Percentiles rank a stretch among this genome's conserved stretches.
phyloP scores from a whole-genome alignment of 2,329 filamentous ascomycete species.

The Xylariaceae sp. region DNA sequence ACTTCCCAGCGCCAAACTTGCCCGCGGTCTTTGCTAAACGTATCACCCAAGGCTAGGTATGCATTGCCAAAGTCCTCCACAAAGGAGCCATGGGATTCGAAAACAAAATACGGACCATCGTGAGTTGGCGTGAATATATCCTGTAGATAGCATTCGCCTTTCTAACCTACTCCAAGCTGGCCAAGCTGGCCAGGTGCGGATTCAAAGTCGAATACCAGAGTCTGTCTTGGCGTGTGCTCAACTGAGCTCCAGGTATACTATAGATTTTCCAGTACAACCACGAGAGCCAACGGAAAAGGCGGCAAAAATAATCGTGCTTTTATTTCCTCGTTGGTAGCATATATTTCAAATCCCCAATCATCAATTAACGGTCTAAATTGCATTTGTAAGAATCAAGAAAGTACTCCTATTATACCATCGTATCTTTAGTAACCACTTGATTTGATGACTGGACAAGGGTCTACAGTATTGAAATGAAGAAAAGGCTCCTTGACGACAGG shows the following conservation, averaged over 20 bases:
- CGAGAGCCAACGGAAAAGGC: slow-evolving; percentile 32
- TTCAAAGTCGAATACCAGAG: slow-evolving; percentile 42
- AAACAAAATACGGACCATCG: slow-evolving; percentile 18
- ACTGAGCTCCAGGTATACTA: slow-evolving; percentile 47
- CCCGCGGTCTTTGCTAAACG: no score
- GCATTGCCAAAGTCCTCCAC: neutral
- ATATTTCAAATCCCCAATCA: neutral
- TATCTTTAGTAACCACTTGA: neutral
- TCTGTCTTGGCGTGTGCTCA: slow-evolving; percentile 44
- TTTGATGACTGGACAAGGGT: slow-evolving; percentile 8
- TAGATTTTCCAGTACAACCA: slow-evolving; percentile 52
- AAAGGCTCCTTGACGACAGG: slow-evolving; percentile 6
- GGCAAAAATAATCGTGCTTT: slow-evolving; percentile 40
- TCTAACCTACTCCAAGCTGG: slow-evolving; percentile 6
- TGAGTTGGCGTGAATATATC: slow-evolving; percentile 23
- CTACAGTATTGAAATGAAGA: slow-evolving; percentile 1
- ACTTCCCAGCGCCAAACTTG: no score
- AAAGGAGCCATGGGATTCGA: slow-evolving; percentile 7
- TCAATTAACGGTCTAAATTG: slow-evolving; percentile 15
- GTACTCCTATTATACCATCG: slow-evolving; percentile 9
- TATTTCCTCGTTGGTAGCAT: slow-evolving; percentile 27
- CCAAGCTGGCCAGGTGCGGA: slow-evolving; percentile 1
- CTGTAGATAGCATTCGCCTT: slow-evolving; percentile 19
- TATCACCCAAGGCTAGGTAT: no score
- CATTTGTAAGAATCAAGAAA: slow-evolving; percentile 13